phyloP scores from a whole-genome alignment of 768 basidiomycete species.

The Trametes punicea region DNA sequence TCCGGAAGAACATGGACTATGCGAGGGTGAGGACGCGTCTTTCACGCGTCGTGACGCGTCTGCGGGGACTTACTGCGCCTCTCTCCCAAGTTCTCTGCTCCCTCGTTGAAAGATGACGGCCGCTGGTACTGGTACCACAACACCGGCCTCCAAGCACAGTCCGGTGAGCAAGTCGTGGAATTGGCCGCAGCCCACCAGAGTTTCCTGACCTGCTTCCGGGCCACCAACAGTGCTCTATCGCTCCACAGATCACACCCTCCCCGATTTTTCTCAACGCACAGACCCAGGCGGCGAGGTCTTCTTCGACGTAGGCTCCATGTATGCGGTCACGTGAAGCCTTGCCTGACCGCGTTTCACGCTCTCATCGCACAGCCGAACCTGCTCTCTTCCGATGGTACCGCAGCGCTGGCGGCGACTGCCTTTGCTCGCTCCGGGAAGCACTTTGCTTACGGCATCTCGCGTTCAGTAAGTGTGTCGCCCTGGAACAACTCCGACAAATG shows the following conservation, averaged over 20 bases:
- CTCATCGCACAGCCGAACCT: constrained; percentile 66
- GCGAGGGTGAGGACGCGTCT: constrained; percentile 36
- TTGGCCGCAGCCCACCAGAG: background rate
- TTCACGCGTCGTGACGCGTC: constrained; percentile 1
- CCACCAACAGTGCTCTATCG: constrained; percentile 54
- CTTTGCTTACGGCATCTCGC: constrained; percentile 74
- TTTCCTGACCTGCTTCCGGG: background rate
- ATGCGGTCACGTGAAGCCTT: background rate
- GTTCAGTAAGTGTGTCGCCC: constrained; percentile 47
- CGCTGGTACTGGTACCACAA: constrained; percentile 84
- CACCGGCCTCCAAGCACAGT: constrained; percentile 71
- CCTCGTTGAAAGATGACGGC: constrained; percentile 56
- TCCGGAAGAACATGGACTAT: constrained; percentile 53
- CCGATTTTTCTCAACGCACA: constrained; percentile 46
- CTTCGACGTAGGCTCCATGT: constrained; percentile 56
- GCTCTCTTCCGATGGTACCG: constrained; percentile 69
- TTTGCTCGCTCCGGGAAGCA: constrained; percentile 68
- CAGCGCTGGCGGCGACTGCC: constrained; percentile 52
- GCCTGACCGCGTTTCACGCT: background rate
- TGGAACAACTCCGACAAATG: background rate
- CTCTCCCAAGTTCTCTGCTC: constrained; percentile 56
- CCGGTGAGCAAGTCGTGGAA: constrained; percentile 28
- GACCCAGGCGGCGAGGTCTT: constrained; percentile 63
- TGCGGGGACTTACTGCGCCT: constrained; percentile 9
- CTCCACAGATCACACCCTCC: constrained; percentile 50